phyloP scores from a whole-genome alignment of 2,329 filamentous ascomycete genomes.

The Penicillium aurantiogriseum region DNA sequence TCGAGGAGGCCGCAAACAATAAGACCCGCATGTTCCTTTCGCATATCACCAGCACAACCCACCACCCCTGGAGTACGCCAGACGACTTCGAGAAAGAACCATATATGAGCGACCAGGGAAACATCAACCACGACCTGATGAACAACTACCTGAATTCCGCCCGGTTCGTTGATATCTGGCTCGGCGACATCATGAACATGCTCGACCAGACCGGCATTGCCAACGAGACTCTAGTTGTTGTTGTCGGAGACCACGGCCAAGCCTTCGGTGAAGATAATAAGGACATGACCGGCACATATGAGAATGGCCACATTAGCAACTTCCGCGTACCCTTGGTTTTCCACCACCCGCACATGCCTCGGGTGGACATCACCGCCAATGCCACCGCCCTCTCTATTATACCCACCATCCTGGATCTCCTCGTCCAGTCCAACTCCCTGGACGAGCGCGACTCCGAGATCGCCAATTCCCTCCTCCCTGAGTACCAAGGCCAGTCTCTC shows the following conservation, averaged over 20 bases:
- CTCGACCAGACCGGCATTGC: constrained; percentile 46
- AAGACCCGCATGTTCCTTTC: constrained; percentile 36
- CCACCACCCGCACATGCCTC: constrained; percentile 46
- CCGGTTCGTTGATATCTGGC: constrained; percentile 47
- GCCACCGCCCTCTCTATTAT: constrained; percentile 46
- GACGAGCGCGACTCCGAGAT: constrained; percentile 34
- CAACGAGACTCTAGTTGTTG: constrained; percentile 47
- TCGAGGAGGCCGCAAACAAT: constrained; percentile 32
- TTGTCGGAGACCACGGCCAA: constrained; percentile 49
- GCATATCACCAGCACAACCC: constrained; percentile 37
- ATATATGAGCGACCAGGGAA: constrained; percentile 28
- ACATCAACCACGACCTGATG: constrained; percentile 34
- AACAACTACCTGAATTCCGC: constrained; percentile 48
- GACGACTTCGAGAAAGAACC: constrained; percentile 27
- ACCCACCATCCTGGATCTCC: constrained; percentile 49
- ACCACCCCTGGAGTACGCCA: constrained; percentile 47
- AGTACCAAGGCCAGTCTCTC: constrained; percentile 50
- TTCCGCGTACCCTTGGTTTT: constrained; percentile 48
- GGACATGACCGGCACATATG: constrained; percentile 42
- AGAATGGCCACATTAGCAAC: constrained; percentile 48
- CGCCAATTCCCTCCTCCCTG: constrained; percentile 41
- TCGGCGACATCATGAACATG: constrained; percentile 43
- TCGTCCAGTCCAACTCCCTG: constrained; percentile 43
- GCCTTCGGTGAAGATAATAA: constrained; percentile 46
- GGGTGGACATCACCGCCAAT: constrained; percentile 42